Base-by-base conservation (phyloP, 768 basidiomycete genomes). In the Naganishia onofrii region DNA sequence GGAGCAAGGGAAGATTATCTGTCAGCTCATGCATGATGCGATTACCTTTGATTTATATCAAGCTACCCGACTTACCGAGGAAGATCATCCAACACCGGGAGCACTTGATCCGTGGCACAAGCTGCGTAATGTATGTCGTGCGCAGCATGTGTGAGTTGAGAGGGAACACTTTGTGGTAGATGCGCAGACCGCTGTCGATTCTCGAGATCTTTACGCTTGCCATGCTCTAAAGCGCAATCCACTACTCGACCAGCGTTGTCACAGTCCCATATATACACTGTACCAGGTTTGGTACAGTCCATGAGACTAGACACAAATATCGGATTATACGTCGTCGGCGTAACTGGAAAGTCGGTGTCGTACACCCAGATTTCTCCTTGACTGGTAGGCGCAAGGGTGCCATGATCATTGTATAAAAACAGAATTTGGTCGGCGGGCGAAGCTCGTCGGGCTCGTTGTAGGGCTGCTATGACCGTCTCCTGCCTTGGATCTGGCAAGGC, bases 281-380 rank as follows among this genome's bases (percentile, higher is more conserved):
- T 66, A 9, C 71, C 71, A 28, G 71, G 31, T 28, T 65, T 26
- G 3, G 71, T 67, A 17, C 23, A 38, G 42, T 72, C 71, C n/a
- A 72, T 44, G 38, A 72, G 29, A 26, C 32, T 53, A 3, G 67
- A 68, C 12, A 72, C 71, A 28, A 72, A 72, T 17, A 72, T 34
- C 4, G 71, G 71, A 28, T 72, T 72, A 38, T 72, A 72, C n/a
- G 71, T 72, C 52, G 71, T 68, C 2, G 71, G 71, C 3, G 54
- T 69, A 6, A 58, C 48, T 3, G 71, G 71, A 31, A 72, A 72
- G n/a, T 72, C 71, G 7, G 67, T 68, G 42, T 72, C 71, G 51
- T 68, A 72, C 13, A 68, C 67, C 71, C 71, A 72, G 12, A 72
- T 69, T 51, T 72, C 71, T 2, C 58, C 71, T 57, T 72, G 71